These are phyloP conservation scores for Cicer cuneatum DNA, from an alignment of 306 rosid genomes.

Conservation along the genomic window DNA sequence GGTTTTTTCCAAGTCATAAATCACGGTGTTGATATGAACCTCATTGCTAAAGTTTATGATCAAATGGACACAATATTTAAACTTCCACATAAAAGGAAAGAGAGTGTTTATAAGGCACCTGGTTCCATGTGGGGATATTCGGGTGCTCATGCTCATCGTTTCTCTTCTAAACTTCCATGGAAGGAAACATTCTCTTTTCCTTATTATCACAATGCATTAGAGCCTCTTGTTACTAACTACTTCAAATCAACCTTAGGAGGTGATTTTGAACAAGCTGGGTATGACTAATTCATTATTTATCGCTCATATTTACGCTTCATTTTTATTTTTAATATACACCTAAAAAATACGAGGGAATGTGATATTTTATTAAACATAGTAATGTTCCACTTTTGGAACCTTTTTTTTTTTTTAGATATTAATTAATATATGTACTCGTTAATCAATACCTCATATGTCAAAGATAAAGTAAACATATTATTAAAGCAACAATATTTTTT, in stretches of 20 bases:
- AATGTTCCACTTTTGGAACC: too few species aligned
- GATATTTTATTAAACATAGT: too few species aligned
- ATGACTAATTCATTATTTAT: conserved; percentile 21
- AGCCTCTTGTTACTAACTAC: conserved; percentile 53
- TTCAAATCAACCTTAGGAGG: conserved; percentile 57
- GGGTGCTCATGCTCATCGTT: conserved; percentile 75
- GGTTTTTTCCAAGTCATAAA: conserved; percentile 81
- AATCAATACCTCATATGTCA: too few species aligned
- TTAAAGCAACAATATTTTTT: too few species aligned
- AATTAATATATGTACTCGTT: too few species aligned
- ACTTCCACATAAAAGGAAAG: conserved; percentile 55
- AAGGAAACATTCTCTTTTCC: conserved; percentile 81
- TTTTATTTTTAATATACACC: too few species aligned
- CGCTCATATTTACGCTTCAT: neutral
- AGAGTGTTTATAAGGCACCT: conserved; percentile 39
- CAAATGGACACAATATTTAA: conserved; percentile 59
- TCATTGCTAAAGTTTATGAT: conserved; percentile 51
- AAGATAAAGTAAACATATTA: too few species aligned
- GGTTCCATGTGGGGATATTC: conserved; percentile 64
- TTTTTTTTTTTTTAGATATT: too few species aligned
- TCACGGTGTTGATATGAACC: conserved; percentile 63
- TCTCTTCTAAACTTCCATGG: conserved; percentile 75
- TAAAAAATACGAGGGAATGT: too few species aligned
- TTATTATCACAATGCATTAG: conserved; percentile 32
- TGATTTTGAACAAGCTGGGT: conserved; percentile 66